Evolutionary conservation across 2,329 filamentous ascomycete species (phyloP).

Genomic region (Pyrenophora seminiperda): DNA sequence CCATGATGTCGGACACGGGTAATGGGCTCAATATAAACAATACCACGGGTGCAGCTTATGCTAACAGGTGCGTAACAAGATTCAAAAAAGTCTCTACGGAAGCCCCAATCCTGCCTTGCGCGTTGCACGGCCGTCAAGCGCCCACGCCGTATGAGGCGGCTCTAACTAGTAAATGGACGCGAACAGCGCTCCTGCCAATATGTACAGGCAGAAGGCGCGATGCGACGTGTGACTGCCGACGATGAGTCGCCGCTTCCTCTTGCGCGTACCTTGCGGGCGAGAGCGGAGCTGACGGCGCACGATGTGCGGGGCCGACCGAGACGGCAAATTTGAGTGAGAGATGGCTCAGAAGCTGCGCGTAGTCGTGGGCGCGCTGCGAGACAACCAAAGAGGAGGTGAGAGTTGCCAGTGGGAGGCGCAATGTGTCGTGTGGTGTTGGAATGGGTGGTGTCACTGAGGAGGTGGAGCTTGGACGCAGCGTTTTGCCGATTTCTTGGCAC

Average conservation of each 20-base stretch:
- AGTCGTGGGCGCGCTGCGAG: constrained; percentile 11
- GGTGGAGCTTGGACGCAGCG: constrained; percentile 32
- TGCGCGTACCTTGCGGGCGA: constrained; percentile 25
- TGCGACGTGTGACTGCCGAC: constrained; percentile 25
- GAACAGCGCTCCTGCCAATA: constrained; percentile 22
- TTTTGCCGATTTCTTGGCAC: constrained; percentile 29
- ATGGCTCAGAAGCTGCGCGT: constrained; percentile 15
- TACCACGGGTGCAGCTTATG: constrained; percentile 40
- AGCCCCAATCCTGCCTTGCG: constrained; percentile 29
- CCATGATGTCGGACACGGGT: constrained; percentile 54
- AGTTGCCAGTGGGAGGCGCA: constrained; percentile 21
- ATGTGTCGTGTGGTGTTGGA: constrained; percentile 37
- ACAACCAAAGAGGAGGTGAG: constrained; percentile 19
- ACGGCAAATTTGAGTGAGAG: constrained; percentile 3
- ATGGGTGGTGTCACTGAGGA: constrained; percentile 35
- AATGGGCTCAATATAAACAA: constrained; percentile 39
- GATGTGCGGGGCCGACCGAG: constrained; percentile 15
- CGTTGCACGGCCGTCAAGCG: constrained; percentile 29
- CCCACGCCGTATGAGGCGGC: constrained; percentile 22
- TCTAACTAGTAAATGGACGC: constrained; percentile 37
- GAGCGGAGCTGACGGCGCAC: constrained; percentile 22
- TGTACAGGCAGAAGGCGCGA: constrained; percentile 24
- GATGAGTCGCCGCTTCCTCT: constrained; percentile 29
- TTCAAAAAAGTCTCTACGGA: constrained; percentile 47
- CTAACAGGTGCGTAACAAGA: constrained; percentile 38